Evolutionary conservation across 2,329 filamentous ascomycete species (phyloP).

Genomic region (Talaromyces piceae): DNA sequence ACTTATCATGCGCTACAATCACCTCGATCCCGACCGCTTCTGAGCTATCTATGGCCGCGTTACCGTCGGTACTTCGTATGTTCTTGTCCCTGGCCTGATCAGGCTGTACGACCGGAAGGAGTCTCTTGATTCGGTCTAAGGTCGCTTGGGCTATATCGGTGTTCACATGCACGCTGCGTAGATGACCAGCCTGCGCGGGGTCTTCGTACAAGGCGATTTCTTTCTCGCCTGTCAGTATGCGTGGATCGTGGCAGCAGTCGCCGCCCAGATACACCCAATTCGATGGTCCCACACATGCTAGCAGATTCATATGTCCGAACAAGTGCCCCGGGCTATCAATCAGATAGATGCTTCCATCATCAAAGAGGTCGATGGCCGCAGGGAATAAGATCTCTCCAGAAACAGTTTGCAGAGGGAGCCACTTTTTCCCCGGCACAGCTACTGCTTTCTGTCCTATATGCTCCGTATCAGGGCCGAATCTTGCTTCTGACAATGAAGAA

Average conservation of each 20-base stretch:
- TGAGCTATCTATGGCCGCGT: background rate
- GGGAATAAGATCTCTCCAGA: background rate
- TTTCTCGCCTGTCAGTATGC: constrained; percentile 41
- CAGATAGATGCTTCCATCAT: background rate
- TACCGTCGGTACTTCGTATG: background rate
- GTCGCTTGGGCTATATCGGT: constrained; percentile 38
- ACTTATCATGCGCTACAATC: constrained; percentile 16
- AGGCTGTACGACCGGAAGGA: background rate
- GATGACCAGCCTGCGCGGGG: constrained; percentile 28
- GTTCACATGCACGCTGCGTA: constrained; percentile 25
- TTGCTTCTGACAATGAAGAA: background rate
- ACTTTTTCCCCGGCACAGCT: background rate
- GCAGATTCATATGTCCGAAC: constrained; percentile 1
- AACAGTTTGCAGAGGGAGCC: background rate
- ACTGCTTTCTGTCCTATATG: background rate
- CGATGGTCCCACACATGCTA: background rate
- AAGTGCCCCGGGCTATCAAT: constrained; percentile 3
- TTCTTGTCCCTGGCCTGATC: background rate
- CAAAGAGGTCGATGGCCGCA: background rate
- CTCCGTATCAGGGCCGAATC: background rate
- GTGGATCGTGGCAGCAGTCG: background rate
- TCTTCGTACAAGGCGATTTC: constrained; percentile 46
- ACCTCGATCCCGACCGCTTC: constrained; percentile 15
- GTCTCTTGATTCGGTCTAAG: constrained; percentile 30
- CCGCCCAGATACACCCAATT: constrained; percentile 2